A percentile compares a stretch with the other conserved stretches of the same genome.
These are phyloP conservation scores for Eragrostis curvula DNA, from an alignment of 176 grass and related monocot genomes.

Conservation along the genomic window DNA sequence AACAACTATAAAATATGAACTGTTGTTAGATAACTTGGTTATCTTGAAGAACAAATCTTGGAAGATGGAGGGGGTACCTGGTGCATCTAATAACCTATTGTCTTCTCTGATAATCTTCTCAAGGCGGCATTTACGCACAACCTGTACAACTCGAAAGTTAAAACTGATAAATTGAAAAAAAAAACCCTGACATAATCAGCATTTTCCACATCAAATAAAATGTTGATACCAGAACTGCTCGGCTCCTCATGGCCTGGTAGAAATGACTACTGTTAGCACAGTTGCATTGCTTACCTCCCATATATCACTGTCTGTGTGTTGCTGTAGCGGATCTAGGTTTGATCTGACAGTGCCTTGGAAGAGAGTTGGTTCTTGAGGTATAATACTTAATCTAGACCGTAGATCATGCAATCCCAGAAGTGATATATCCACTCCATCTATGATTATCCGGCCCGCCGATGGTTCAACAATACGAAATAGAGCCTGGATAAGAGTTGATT, in stretches of 20 bases:
- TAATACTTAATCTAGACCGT: slow-evolving; percentile 79
- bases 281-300: slow-evolving; percentile 71
- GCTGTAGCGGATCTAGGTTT: slow-evolving; percentile 76
- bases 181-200: not conserved
- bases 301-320: slow-evolving; percentile 69
- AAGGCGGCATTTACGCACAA: slow-evolving; percentile 65
- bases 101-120: slow-evolving; percentile 74
- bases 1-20: slow-evolving; percentile 55
- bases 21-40: not conserved
- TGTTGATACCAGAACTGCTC: no score
- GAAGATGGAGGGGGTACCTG: slow-evolving; percentile 52
- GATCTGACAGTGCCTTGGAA: slow-evolving; percentile 86
- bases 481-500: slow-evolving; percentile 93
- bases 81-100: slow-evolving; percentile 69
- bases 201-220: not conserved
- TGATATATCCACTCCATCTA: slow-evolving; percentile 79
- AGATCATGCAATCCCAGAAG: slow-evolving; percentile 82
- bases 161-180: slow-evolving; percentile 18
- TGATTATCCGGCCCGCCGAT: slow-evolving; percentile 66
- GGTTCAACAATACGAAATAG: slow-evolving; percentile 93
- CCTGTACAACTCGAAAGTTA: slow-evolving; percentile 46
- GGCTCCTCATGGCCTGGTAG: no score
- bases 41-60: slow-evolving; percentile 11
- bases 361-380: slow-evolving; percentile 91
- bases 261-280: not conserved